Conservation (phyloP, 1,284 basidiomycete species). For the Ceratobasidium sp. region DNA sequence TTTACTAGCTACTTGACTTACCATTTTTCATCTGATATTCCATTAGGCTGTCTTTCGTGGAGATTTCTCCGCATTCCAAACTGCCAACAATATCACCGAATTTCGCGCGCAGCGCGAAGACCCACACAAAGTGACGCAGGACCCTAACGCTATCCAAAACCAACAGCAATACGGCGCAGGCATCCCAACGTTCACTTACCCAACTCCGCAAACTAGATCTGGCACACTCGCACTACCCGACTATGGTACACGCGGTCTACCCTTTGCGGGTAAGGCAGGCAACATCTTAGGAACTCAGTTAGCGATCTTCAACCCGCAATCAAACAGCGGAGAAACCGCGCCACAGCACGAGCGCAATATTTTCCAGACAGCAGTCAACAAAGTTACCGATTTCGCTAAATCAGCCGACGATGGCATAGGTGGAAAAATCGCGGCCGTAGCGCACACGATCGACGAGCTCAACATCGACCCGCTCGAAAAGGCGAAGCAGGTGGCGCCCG, state of each 20-base stretch:
- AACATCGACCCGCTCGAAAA: slow-evolving; percentile 75
- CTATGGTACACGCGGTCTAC: slow-evolving; percentile 43
- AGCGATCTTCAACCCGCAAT: slow-evolving; percentile 21
- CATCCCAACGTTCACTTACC: slow-evolving; percentile 40
- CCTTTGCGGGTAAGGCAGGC: slow-evolving; percentile 37
- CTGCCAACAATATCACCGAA: slow-evolving; percentile 39
- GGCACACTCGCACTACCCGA: slow-evolving; percentile 30
- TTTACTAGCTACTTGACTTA: not conserved
- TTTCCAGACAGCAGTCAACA: slow-evolving; percentile 40
- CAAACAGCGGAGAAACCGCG: slow-evolving; percentile 1
- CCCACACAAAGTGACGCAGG: slow-evolving; percentile 8
- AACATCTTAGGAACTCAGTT: slow-evolving; percentile 26
- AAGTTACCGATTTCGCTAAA: slow-evolving; percentile 43
- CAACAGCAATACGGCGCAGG: slow-evolving; percentile 41
- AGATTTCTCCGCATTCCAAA: slow-evolving; percentile 40
- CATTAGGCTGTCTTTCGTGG: slow-evolving; percentile 40
- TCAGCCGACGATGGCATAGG: slow-evolving; percentile 26
- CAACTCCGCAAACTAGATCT: slow-evolving; percentile 28
- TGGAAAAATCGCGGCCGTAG: slow-evolving; percentile 32
- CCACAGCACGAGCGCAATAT: slow-evolving; percentile 42
- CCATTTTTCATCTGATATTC: not conserved
- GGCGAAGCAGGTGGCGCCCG: slow-evolving; percentile 52
- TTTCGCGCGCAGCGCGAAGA: slow-evolving; percentile 40
- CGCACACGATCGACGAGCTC: slow-evolving; percentile 63
- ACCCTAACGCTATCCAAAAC: slow-evolving; percentile 1